Percentiles rank a stretch among this genome's conserved stretches.
Conservation (phyloP, 2,329 filamentous ascomycete genomes). For the Cladosporium sp. region DNA sequence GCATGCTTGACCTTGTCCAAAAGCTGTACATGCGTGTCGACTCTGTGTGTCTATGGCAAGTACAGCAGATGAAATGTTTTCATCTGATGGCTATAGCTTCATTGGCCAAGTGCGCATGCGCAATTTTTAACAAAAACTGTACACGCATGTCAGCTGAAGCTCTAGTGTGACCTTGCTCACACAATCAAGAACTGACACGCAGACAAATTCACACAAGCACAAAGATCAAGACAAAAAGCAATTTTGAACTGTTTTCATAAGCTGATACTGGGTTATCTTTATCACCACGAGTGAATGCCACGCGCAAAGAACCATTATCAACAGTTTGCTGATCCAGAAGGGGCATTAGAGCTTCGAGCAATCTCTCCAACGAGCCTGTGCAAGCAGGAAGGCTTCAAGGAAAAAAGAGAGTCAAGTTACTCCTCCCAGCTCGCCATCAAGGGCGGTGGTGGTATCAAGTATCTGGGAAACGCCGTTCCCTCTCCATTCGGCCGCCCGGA, state of each 20-base stretch:
- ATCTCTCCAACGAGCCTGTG: background rate
- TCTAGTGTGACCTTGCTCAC: too few relatives aligned
- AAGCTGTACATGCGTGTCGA: too few relatives aligned
- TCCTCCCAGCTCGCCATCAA: background rate
- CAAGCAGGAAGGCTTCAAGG: background rate
- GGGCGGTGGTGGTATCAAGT: background rate
- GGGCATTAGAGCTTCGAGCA: background rate
- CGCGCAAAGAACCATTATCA: background rate
- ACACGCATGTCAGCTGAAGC: too few relatives aligned
- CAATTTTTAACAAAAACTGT: too few relatives aligned
- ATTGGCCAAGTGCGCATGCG: too few relatives aligned
- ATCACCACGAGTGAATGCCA: background rate
- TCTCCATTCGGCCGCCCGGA: background rate
- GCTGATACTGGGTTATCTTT: background rate
- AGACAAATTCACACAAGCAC: background rate
- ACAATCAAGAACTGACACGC: too few relatives aligned
- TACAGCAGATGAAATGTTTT: too few relatives aligned
- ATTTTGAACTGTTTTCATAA: background rate
- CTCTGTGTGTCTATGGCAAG: too few relatives aligned
- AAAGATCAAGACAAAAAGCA: background rate
- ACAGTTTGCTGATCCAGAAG: constrained; percentile 4
- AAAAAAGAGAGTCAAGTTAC: constrained; percentile 5
- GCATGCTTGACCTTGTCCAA: too few relatives aligned
- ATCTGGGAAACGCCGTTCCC: background rate
- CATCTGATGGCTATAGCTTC: too few relatives aligned